Base-by-base conservation (phyloP, 495 filamentous ascomycete genomes). In the Thozetella sp. region DNA sequence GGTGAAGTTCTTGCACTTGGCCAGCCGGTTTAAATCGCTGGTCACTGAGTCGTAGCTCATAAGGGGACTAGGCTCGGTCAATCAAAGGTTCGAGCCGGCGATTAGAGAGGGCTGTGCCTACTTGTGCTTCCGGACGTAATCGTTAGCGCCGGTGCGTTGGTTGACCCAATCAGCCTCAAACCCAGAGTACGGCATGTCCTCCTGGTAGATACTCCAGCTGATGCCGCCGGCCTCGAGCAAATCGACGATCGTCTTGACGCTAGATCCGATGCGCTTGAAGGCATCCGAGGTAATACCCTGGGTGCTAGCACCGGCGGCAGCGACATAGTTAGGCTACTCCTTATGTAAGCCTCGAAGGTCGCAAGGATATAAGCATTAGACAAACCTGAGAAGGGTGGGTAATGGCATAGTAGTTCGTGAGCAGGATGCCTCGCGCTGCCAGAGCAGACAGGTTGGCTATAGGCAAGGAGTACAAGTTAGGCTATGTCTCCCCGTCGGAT, bases 1-100 rank as follows among this genome's bases (percentile, higher is more conserved):
- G 54, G 87, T 88, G 57, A 89, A 80, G 70, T 90, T 91, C 76
- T 92, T 90, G 73, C 88, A 86, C 56, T 83, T 78, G 24, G 82
- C 79, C 1, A 86, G 74, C 13, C 89, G 83, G 22, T 83, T 78
- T 11, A 72, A 68, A 54, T 83, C 78, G 26, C 75, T 72, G 40
- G 84, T 80, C 56, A 89, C 80, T 17, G 80, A 83, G 70, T 89
- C 83, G 57, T 78, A 88, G 58, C 80, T 74, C 25, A 89, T 70
- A 22, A 87, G 64, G 0, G 86, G 86, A 67, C 85, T 86, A 72
- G 24, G 50, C 51, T n/a, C 43, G 51, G 12, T 2, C 17, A 22
- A 25, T 11, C 15, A 27, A 25, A 1, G 11, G 23, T 59, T 15
- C n/a, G n/a, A 6, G 17, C 37, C 25, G 26, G 19, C 0, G 22